Evolutionary conservation across 139 green algal genomes (phyloP).

Genomic region (Chlorella sp.): DNA sequence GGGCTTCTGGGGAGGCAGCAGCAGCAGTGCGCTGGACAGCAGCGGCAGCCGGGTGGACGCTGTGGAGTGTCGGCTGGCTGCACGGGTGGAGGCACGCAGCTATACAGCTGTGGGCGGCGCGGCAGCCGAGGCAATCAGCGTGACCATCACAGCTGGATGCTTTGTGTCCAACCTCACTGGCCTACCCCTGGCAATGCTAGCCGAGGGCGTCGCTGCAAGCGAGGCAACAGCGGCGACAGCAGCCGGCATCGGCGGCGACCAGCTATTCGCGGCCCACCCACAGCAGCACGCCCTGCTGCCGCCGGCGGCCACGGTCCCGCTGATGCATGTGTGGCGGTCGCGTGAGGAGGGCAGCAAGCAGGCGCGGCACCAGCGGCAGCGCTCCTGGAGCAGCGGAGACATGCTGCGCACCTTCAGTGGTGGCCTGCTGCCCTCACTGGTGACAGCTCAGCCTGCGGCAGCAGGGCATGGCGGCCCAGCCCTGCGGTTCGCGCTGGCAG

Average conservation of each 20-base stretch:
- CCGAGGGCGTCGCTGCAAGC: not conserved
- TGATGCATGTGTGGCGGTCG: slow-evolving; percentile 27
- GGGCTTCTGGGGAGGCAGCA: slow-evolving; percentile 16
- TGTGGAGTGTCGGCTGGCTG: slow-evolving; percentile 26
- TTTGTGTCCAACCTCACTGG: slow-evolving; percentile 44
- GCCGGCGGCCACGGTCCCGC: slow-evolving; percentile 11
- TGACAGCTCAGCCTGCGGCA: not conserved
- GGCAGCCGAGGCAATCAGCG: slow-evolving; percentile 6
- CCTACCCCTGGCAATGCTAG: slow-evolving; percentile 6
- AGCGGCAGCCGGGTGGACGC: not conserved
- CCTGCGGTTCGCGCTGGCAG: slow-evolving; percentile 19
- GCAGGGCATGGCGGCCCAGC: not conserved
- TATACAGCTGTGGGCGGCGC: not conserved
- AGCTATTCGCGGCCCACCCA: not conserved
- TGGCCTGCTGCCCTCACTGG: not conserved
- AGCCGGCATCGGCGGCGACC: not conserved
- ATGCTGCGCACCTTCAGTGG: slow-evolving; percentile 24
- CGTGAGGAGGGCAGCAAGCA: not conserved
- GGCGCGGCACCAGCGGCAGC: not conserved
- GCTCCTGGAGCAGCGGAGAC: slow-evolving; percentile 25
- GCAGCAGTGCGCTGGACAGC: not conserved
- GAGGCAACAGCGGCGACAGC: not conserved
- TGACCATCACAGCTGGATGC: slow-evolving; percentile 35
- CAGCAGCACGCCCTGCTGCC: slow-evolving; percentile 5
- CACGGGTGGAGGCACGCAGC: slow-evolving; percentile 6